Conservation (phyloP, 2,329 filamentous ascomycete genomes). For the Waltergamsia citrina region DNA sequence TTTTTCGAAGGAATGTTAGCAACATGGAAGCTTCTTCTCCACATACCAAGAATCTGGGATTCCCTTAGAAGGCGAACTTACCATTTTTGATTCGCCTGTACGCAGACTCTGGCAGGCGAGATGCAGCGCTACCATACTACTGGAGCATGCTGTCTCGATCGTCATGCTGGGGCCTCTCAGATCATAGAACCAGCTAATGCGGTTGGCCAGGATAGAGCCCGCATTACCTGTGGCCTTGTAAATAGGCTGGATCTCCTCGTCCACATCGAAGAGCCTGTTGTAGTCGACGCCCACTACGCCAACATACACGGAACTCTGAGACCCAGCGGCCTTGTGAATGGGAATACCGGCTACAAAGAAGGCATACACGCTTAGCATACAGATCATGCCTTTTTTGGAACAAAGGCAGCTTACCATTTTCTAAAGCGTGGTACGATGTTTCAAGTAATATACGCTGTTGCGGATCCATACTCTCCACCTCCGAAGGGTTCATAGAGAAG, state of each 20-base stretch:
- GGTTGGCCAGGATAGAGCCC: conserved; percentile 38
- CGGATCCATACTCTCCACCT: conserved; percentile 39
- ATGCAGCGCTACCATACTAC: conserved; percentile 35
- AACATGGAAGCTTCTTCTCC: no score
- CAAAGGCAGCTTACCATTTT: no score
- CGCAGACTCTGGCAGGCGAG: conserved; percentile 35
- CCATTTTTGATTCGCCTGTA: conserved; percentile 16
- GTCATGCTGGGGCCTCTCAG: conserved; percentile 41
- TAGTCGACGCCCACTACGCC: conserved; percentile 39
- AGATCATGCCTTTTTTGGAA: no score
- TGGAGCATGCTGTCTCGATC: conserved; percentile 40
- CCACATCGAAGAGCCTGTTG: conserved; percentile 31
- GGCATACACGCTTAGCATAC: no score
- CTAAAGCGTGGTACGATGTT: conserved; percentile 43
- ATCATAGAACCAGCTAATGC: conserved; percentile 43
- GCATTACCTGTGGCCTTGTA: conserved; percentile 3
- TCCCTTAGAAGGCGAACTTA: no score
- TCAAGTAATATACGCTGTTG: conserved; percentile 44
- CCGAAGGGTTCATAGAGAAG: conserved; percentile 40
- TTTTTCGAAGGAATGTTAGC: neutral
- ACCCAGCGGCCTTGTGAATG: conserved; percentile 34
- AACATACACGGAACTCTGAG: conserved; percentile 39
- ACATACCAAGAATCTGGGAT: no score
- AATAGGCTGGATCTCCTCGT: conserved; percentile 34
- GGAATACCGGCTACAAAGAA: conserved; percentile 40